A percentile compares a stretch with the other conserved stretches of the same genome.
These are phyloP conservation scores for Hypoxylon sp. DNA, from an alignment of 2,329 filamentous ascomycete species.

Conservation along the genomic window DNA sequence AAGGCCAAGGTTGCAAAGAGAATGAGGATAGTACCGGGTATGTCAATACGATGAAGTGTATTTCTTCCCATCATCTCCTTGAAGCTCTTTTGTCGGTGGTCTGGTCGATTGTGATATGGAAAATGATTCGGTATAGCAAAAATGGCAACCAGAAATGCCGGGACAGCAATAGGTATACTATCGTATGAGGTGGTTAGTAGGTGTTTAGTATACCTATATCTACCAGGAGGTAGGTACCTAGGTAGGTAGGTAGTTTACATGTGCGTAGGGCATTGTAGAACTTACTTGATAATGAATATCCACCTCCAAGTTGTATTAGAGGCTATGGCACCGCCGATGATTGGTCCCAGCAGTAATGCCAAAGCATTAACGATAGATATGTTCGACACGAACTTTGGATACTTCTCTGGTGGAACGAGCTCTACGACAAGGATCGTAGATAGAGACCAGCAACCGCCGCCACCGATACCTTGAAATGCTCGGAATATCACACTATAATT, in stretches of 20 bases:
- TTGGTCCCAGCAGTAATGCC: slow-evolving; percentile 33
- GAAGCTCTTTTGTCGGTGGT: background rate
- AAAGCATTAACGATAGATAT: slow-evolving; percentile 26
- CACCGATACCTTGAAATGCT: slow-evolving; percentile 24
- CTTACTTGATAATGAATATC: slow-evolving; percentile 42
- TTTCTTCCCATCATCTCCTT: background rate
- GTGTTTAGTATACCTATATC: background rate
- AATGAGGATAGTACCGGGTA: slow-evolving; percentile 3
- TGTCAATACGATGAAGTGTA: slow-evolving; percentile 26
- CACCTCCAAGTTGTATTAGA: slow-evolving; percentile 37
- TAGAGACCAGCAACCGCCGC: slow-evolving; percentile 27
- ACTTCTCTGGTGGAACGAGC: slow-evolving; percentile 33
- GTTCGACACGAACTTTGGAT: slow-evolving; percentile 18
- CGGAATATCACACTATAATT: slow-evolving; percentile 22
- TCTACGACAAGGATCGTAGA: slow-evolving; percentile 31
- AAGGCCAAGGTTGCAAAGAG: slow-evolving; percentile 3
- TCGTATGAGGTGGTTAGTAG: background rate
- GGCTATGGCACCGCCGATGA: slow-evolving; percentile 38
- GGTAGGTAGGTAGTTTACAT: no score
- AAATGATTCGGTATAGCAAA: slow-evolving; percentile 20
- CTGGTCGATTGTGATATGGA: slow-evolving; percentile 8
- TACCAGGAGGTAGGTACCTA: no score
- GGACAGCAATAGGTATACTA: slow-evolving; percentile 19
- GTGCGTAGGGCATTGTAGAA: no score
- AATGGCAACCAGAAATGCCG: slow-evolving; percentile 13